Evolutionary conservation across 75 land plant genomes (phyloP), one percentile per base, ranked within the genome.

Genomic region (Picea sitchensis): DNA sequence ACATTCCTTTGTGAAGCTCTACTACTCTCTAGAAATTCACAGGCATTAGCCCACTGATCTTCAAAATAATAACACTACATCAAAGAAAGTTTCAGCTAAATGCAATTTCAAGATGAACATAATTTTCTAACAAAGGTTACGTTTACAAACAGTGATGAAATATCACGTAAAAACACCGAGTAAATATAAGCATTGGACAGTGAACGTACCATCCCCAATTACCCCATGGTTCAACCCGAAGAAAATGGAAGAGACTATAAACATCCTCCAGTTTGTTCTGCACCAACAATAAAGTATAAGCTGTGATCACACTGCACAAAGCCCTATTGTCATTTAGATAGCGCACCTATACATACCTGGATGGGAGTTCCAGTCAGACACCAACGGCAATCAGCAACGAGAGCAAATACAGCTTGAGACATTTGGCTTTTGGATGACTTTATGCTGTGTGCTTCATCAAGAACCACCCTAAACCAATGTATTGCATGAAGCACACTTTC

Each of bases 251-350:
- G 81, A 97, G 89, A 76, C 99, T 97, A 80, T 88, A 97, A 2
- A 91, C 58, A 62, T 97, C 99, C 81, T 93, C 98, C 80, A 97
- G 81, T n/a, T 95, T 97, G 79, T 97, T 97, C 99, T 96, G 89
- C 79, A 47, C 63, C 31, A 4, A 36, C 41, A 15, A 56, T 41
- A 31, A 78, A 82, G 41, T 17, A 61, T 78, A 64, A 64, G 30
- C 67, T 21, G 30, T n/a, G 11, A 21, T 26, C 20, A 17, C 20
- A 64, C 67, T 11, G 11, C 56, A 20, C n/a, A 20, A 5, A 18
- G 20, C 20, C 23, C 8, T 62, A 62, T 62, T 4, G 23, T 62
- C n/a, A 62, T 3, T 34, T n/a, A 3, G 23, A 54, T 41, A 73
- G 58, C 56, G 0, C 20, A 62, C 64, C n/a, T 62, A 20, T 20